Evolutionary conservation across 2,329 filamentous ascomycete species (phyloP).

Genomic region (Aspergillus persii): DNA sequence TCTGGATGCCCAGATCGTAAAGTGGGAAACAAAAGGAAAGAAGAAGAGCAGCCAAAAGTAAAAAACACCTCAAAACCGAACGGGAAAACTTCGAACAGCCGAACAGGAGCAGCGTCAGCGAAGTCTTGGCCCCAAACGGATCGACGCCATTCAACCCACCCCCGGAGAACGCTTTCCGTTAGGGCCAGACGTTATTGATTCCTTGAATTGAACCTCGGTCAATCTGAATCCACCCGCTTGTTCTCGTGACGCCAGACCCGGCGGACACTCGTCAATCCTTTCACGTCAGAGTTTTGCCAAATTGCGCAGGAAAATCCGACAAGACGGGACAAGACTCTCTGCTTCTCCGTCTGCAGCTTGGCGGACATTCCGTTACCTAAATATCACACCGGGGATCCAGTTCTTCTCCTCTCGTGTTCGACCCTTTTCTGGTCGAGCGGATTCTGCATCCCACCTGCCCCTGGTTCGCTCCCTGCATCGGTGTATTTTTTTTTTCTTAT

Average conservation of each 20-base stretch:
- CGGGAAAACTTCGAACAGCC: not conserved
- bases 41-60: not conserved
- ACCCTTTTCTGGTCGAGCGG: not conserved
- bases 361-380: not conserved
- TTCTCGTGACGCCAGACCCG: conserved; percentile 3
- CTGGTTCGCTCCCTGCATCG: not conserved
- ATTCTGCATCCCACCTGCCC: not conserved
- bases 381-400: not conserved
- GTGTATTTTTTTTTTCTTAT: not conserved
- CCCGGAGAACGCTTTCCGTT: conserved; percentile 16
- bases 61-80: not conserved
- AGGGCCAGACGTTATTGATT: conserved; percentile 6
- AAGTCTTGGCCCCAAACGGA: conserved; percentile 2
- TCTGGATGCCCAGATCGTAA: not conserved
- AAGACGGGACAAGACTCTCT: not conserved
- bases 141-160: conserved; percentile 7
- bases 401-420: not conserved
- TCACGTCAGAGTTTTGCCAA: not conserved
- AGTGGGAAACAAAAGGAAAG: not conserved
- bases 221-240: not conserved
- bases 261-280: not conserved
- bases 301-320: not conserved
- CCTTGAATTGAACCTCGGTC: conserved; percentile 5
- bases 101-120: no score
- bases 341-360: not conserved